Evolutionary conservation across 768 basidiomycete genomes (phyloP).

Genomic region (Serendipita indica): DNA sequence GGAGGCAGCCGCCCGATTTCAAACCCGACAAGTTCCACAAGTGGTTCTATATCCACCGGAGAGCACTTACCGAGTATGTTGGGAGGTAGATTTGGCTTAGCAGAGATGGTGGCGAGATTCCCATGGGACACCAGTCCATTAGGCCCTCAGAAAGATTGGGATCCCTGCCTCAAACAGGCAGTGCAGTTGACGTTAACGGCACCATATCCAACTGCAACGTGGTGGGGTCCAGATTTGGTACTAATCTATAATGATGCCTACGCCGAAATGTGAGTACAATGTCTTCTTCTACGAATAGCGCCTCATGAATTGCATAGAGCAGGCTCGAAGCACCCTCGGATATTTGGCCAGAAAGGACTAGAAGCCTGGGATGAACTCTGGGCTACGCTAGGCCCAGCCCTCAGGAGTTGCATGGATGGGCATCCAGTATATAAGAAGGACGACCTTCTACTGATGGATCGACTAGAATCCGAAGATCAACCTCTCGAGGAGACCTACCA

Average conservation of each 20-base stretch:
- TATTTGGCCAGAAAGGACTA: constrained; percentile 17
- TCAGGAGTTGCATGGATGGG: constrained; percentile 14
- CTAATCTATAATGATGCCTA: constrained; percentile 20
- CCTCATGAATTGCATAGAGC: too few relatives aligned
- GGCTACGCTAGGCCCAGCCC: constrained; percentile 17
- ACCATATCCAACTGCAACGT: constrained; percentile 12
- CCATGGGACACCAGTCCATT: constrained; percentile 16
- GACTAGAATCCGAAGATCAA: constrained; percentile 8
- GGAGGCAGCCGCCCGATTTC: neutral
- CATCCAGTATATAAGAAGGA: constrained; percentile 16
- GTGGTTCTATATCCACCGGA: neutral
- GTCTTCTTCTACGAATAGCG: too few relatives aligned
- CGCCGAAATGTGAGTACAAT: constrained; percentile 17
- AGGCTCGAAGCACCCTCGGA: constrained; percentile 17
- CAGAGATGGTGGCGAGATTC: constrained; percentile 12
- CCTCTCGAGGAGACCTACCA: constrained; percentile 19
- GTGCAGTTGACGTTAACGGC: constrained; percentile 10
- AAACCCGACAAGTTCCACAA: neutral
- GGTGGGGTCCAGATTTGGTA: constrained; percentile 17
- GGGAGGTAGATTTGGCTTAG: constrained; percentile 11
- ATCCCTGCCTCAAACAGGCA: constrained; percentile 14
- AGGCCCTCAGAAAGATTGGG: constrained; percentile 14
- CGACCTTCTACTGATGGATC: constrained; percentile 5
- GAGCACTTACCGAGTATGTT: neutral
- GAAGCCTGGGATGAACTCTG: constrained; percentile 19